A percentile compares a stretch with the other conserved stretches of the same genome.
These are phyloP conservation scores for Neofusicoccum laricinum DNA, from an alignment of 2,329 filamentous ascomycete genomes.

Conservation along the genomic window DNA sequence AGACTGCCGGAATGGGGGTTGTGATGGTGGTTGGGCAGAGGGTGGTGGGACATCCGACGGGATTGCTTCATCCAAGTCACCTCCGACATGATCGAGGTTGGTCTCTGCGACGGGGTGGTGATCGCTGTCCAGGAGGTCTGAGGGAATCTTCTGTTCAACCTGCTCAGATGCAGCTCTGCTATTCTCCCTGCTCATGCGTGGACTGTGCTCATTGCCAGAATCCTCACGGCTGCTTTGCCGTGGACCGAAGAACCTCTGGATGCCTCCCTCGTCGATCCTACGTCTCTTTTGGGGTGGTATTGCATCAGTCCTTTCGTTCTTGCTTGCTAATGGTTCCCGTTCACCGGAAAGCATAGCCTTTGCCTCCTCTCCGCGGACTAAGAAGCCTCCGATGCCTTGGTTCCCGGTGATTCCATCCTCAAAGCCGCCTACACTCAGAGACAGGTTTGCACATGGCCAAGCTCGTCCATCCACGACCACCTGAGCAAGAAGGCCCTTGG, in stretches of 20 bases:
- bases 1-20: background rate
- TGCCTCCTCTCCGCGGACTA: constrained; percentile 65
- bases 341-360: constrained; percentile 41
- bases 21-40: constrained; percentile 29
- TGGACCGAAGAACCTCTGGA: constrained; percentile 33
- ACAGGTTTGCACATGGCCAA: constrained; percentile 92
- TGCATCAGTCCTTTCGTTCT: background rate
- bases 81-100: background rate
- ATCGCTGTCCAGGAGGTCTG: background rate
- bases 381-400: constrained; percentile 78
- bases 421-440: constrained; percentile 84
- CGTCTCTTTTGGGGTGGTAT: constrained; percentile 26
- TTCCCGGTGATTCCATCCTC: constrained; percentile 84
- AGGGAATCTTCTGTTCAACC: background rate
- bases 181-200: background rate
- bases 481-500: constrained; percentile 73
- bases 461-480: constrained; percentile 73
- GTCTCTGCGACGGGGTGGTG: background rate
- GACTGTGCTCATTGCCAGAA: constrained; percentile 8
- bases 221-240: constrained; percentile 4
- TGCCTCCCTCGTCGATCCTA: constrained; percentile 33
- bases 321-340: background rate
- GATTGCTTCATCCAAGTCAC: background rate
- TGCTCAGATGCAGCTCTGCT: constrained; percentile 1
- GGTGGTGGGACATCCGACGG: constrained; percentile 25